Evolutionary conservation across 495 filamentous ascomycete species (phyloP).

Genomic region (Penicillium cosmopolitanum): DNA sequence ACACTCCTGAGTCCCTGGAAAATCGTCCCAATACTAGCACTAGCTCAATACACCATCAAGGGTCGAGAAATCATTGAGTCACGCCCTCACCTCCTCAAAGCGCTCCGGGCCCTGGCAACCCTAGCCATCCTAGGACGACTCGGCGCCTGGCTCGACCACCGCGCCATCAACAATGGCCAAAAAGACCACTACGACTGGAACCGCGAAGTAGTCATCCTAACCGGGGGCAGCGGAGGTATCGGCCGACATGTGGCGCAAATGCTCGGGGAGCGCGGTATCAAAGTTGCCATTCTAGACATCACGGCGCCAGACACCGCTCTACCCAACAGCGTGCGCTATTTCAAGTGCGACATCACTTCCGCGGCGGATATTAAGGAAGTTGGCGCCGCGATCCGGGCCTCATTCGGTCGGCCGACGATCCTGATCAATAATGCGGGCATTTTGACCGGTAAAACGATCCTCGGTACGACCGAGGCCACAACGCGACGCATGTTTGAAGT

Average conservation of each 20-base stretch:
- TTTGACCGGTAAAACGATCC: slow-evolving; percentile 61
- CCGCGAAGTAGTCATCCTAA: slow-evolving; percentile 71
- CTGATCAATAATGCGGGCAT: slow-evolving; percentile 80
- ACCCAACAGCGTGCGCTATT: slow-evolving; percentile 59
- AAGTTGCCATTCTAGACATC: slow-evolving; percentile 73
- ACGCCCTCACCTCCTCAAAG: slow-evolving; percentile 42
- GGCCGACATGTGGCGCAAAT: slow-evolving; percentile 63
- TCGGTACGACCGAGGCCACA: slow-evolving; percentile 56
- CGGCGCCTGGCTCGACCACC: slow-evolving; percentile 53
- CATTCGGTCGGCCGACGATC: slow-evolving; percentile 67
- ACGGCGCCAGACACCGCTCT: slow-evolving; percentile 53
- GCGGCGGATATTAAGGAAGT: slow-evolving; percentile 48
- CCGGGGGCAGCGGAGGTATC: slow-evolving; percentile 72
- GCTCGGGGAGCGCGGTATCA: slow-evolving; percentile 60
- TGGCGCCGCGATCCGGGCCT: slow-evolving; percentile 52
- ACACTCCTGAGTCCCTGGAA: slow-evolving; percentile 65
- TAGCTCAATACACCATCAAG: slow-evolving; percentile 61
- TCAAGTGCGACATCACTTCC: slow-evolving; percentile 67
- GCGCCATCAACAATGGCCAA: slow-evolving; percentile 63
- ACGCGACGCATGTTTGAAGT: slow-evolving; percentile 71
- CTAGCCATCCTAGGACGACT: slow-evolving; percentile 53
- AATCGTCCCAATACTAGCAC: slow-evolving; percentile 56
- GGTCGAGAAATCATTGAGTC: slow-evolving; percentile 54
- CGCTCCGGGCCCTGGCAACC: slow-evolving; percentile 27
- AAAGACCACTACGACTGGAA: slow-evolving; percentile 68